Evolutionary conservation across 352 stramenopile genomes (phyloP), one percentile per base, ranked within the genome.

Genomic region (Globisporangium heterothallicum): DNA sequence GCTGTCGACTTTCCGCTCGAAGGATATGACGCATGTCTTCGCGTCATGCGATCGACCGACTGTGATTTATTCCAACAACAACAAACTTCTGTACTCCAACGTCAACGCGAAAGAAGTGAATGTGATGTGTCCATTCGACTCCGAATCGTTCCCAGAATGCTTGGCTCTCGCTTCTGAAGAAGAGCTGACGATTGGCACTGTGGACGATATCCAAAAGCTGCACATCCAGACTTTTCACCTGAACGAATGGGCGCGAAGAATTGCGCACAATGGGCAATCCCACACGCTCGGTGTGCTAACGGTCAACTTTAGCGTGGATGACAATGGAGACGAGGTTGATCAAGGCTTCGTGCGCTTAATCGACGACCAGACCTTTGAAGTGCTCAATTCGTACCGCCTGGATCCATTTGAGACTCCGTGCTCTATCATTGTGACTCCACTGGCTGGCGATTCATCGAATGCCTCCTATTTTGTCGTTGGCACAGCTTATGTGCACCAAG

Each of bases 201-300:
- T 99, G 36, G 96, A 99, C 61, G 91, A 98, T 62, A 98, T 99
- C 60, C 95, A 99, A 62, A 99, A 99, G 61, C 82, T 99, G 32
- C 96, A 99, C 73, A 97, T 99, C 44, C 95, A 97, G 53, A 98
- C 95, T 29, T 93, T 97, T 54, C 89, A 84, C 49, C 61, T 99
- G 14, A 91, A 94, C 29, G 95, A 98, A 68, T 95, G 89, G 66
- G 92, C 95, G 2, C 86, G 93, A 22, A 74, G 90, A 53, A 96
- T 98, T 59, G 80, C 87, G n/a, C 81, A 96, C 49, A 82, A 90
- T 40, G 53, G 68, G 3, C 62, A 86, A 27, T 92, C 85, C 0
- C 79, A 92, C 47, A 93, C 83, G 10, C 67, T 97, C 16, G 84
- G 72, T 16, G 85, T 97, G 21, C 59, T 87, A 12, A 96, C 84